Percentiles rank a stretch among this genome's conserved stretches.
Conservation (phyloP, 306 rosid genomes). For the Cucurbita maxima region DNA sequence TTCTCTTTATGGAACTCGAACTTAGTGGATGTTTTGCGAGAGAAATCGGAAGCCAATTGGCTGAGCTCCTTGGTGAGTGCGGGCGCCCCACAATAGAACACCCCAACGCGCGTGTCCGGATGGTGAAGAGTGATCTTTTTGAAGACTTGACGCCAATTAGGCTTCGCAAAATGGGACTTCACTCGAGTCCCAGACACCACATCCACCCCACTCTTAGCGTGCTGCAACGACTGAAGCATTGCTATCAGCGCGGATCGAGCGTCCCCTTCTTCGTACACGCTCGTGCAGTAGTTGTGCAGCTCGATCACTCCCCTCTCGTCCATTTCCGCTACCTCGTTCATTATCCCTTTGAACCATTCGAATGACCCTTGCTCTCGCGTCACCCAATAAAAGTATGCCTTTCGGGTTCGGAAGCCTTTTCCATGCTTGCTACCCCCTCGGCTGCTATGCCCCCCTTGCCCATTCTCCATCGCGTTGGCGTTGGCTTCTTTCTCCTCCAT, state of each 20-base stretch:
- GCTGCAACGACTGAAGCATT: constrained; percentile 44
- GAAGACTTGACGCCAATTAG: constrained; percentile 41
- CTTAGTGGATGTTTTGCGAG: constrained; percentile 36
- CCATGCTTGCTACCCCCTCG: constrained; percentile 8
- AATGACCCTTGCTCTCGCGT: constrained; percentile 46
- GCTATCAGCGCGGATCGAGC: constrained; percentile 46
- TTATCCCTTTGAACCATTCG: constrained; percentile 46
- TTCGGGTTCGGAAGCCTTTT: constrained; percentile 21
- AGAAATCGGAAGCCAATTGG: constrained; percentile 28
- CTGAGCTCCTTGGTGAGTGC: constrained; percentile 29
- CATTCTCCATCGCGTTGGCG: constrained; percentile 10
- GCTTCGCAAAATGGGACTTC: constrained; percentile 48
- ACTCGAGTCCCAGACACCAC: constrained; percentile 46
- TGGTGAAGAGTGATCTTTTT: constrained; percentile 36
- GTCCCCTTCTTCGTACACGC: constrained; percentile 52
- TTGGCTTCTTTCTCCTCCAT: constrained; percentile 15
- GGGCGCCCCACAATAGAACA: constrained; percentile 43
- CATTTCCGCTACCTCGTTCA: constrained; percentile 46
- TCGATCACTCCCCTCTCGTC: constrained; percentile 32
- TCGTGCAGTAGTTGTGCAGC: constrained; percentile 46
- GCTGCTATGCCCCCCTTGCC: not conserved
- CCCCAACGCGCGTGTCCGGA: constrained; percentile 30
- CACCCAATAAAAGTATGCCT: constrained; percentile 48
- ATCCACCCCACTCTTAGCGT: constrained; percentile 43
- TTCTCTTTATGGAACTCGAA: constrained; percentile 49